Conservation (phyloP, 2,329 filamentous ascomycete genomes). For the Paecilomyces niveus region DNA sequence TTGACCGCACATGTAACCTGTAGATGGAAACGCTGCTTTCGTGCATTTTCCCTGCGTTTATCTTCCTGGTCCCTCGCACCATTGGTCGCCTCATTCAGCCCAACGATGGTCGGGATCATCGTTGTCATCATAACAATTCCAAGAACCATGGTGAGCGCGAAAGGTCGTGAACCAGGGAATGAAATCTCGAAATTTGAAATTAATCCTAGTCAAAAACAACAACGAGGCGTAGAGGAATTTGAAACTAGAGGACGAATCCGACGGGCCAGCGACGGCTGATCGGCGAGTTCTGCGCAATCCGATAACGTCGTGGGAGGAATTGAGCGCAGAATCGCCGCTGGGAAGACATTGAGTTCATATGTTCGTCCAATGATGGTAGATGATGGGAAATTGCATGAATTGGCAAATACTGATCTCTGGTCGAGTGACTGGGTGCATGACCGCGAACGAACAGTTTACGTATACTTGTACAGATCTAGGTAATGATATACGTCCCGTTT, state of each 20-base stretch:
- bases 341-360: neutral
- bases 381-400: neutral
- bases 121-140: constrained; percentile 16
- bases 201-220: neutral
- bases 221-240: neutral
- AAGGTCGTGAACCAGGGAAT: neutral
- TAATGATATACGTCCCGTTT: neutral
- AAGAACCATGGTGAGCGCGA: constrained; percentile 15
- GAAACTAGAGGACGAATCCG: neutral
- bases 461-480: neutral
- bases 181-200: neutral
- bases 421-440: neutral
- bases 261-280: neutral
- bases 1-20: constrained; percentile 13
- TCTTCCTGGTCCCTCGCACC: constrained; percentile 14
- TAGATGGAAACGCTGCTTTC: constrained; percentile 16
- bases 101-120: constrained; percentile 20
- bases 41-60: constrained; percentile 8
- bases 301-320: neutral
- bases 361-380: neutral
- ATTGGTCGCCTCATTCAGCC: constrained; percentile 17
- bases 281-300: neutral
- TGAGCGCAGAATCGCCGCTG: neutral
- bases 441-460: neutral
- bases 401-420: neutral